Evolutionary conservation across 192 early-diverging fungal species (phyloP).

Genomic region (Linnemannia exigua): DNA sequence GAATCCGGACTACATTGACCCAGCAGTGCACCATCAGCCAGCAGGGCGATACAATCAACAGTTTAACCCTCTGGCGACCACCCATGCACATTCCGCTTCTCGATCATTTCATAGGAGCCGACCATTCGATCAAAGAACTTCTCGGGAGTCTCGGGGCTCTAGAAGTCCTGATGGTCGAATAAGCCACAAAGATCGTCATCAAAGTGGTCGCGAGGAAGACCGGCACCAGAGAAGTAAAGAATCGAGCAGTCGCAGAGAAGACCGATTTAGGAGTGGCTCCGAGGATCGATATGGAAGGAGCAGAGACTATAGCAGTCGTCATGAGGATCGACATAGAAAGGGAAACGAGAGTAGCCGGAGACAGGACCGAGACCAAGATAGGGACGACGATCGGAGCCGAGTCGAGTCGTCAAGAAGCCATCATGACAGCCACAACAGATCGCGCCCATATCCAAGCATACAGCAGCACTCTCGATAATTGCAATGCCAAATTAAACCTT

Average conservation of each 20-base stretch:
- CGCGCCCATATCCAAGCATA: background rate
- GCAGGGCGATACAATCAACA: slow-evolving; percentile 63
- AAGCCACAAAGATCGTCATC: background rate
- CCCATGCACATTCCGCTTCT: slow-evolving; percentile 13
- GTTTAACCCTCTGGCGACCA: slow-evolving; percentile 66
- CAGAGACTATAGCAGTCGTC: background rate
- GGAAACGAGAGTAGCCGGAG: background rate
- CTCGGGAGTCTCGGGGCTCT: background rate
- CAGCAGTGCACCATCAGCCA: slow-evolving; percentile 14
- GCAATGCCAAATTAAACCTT: background rate
- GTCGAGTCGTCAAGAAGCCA: background rate
- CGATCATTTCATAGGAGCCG: background rate
- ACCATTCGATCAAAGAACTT: background rate
- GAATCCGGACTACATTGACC: slow-evolving; percentile 24
- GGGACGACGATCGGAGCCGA: background rate
- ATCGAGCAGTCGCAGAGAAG: background rate
- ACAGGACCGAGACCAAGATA: background rate
- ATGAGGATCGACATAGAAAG: background rate
- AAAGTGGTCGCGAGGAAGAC: background rate
- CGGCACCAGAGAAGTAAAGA: background rate
- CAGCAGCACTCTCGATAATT: background rate
- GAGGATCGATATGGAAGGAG: background rate
- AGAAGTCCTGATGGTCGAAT: background rate
- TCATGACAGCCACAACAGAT: background rate
- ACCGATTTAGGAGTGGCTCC: background rate